phyloP scores from a whole-genome alignment of 202 grass and related monocot species.

The Setaria viridis region DNA sequence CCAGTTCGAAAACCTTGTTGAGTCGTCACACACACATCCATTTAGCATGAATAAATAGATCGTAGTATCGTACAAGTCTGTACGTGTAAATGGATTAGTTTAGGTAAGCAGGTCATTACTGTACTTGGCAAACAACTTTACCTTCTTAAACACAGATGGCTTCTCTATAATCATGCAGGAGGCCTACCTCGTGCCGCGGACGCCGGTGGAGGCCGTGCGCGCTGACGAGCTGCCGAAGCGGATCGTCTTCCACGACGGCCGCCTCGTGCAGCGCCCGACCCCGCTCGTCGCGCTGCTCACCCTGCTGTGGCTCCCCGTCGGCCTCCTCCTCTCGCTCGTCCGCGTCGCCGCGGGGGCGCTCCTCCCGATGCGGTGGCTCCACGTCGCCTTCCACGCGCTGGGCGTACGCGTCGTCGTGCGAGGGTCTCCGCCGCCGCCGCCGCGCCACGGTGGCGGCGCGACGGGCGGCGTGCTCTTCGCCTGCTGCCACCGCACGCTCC shows the following conservation, averaged over 20 bases:
- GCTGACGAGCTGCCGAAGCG: constrained; percentile 60
- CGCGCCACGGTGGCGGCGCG: neutral
- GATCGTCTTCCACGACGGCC: constrained; percentile 74
- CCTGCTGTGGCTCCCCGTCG: constrained; percentile 57
- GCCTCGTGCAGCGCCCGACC: constrained; percentile 61
- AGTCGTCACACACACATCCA: too few relatives aligned
- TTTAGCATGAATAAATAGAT: too few relatives aligned
- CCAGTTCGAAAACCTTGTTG: too few relatives aligned
- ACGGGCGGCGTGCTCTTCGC: constrained; percentile 57
- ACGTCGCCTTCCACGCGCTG: constrained; percentile 40
- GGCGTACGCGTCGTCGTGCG: constrained; percentile 56
- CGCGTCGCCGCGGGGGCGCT: constrained; percentile 57
- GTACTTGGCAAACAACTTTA: too few relatives aligned
- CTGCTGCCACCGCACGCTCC: constrained; percentile 72
- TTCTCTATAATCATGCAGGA: constrained; percentile 41
- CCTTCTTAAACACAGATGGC: too few relatives aligned
- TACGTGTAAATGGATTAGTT: too few relatives aligned
- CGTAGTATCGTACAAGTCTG: too few relatives aligned
- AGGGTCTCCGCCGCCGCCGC: constrained; percentile 40
- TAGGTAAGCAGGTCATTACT: too few relatives aligned
- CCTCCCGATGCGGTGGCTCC: constrained; percentile 44
- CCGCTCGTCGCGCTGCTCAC: constrained; percentile 32
- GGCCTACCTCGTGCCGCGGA: constrained; percentile 49
- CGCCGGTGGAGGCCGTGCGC: constrained; percentile 46
- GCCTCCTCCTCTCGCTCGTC: constrained; percentile 55